Conservation (phyloP, 1,284 basidiomycete genomes). For the Cryptococcus maquisensis region DNA sequence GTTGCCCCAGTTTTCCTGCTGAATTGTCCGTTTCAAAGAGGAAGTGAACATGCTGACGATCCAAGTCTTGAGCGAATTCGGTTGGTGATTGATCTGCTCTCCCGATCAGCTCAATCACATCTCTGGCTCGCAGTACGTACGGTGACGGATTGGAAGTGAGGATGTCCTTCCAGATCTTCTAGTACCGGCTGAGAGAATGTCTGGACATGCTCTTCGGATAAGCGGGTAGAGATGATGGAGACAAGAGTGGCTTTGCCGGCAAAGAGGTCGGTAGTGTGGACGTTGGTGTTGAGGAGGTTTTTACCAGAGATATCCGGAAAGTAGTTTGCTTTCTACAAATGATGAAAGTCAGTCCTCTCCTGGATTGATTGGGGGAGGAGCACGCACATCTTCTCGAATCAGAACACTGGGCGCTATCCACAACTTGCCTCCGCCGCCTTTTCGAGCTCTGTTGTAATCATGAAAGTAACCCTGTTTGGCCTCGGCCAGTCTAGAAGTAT, state of each 20-base stretch:
- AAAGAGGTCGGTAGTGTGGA: constrained; percentile 75
- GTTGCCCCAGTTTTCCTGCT: constrained; percentile 62
- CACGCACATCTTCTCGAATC: constrained; percentile 79
- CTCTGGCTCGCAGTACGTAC: constrained; percentile 31
- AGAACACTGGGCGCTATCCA: constrained; percentile 89
- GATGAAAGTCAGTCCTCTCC: not conserved
- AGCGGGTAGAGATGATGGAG: constrained; percentile 71
- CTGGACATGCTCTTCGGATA: constrained; percentile 83
- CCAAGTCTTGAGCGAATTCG: constrained; percentile 83
- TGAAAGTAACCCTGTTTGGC: constrained; percentile 85
- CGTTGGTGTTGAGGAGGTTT: constrained; percentile 57
- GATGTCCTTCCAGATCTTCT: constrained; percentile 58
- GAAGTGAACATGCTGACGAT: constrained; percentile 78
- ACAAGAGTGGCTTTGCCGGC: constrained; percentile 73
- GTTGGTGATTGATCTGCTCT: constrained; percentile 75
- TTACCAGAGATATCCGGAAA: constrained; percentile 85
- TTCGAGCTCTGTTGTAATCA: constrained; percentile 75
- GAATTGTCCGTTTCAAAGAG: constrained; percentile 64
- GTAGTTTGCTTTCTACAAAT: constrained; percentile 72
- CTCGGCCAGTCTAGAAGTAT: constrained; percentile 65
- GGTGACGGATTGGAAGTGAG: constrained; percentile 71
- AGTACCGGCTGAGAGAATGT: constrained; percentile 68
- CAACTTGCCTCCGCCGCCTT: constrained; percentile 74
- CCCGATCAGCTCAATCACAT: not conserved
- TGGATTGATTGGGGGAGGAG: not conserved